Conservation (phyloP, 371 early-diverging fungal genomes). For the Mortierella sp. region DNA sequence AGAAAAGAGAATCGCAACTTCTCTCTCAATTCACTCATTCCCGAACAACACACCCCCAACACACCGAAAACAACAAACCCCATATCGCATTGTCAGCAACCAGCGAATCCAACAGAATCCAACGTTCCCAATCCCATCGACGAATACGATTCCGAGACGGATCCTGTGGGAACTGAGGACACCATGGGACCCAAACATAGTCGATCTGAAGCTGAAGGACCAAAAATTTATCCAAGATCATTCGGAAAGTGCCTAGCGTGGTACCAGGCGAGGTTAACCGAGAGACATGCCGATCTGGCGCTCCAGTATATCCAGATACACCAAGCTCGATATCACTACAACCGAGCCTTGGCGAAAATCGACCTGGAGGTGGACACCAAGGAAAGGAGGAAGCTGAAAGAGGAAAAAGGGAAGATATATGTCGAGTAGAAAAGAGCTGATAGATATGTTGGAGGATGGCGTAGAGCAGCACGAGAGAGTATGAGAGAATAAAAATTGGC, state of each 20-base stretch:
- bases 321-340: not conserved
- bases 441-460: not conserved
- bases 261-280: not conserved
- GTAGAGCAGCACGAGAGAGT: not conserved
- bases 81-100: too few species aligned
- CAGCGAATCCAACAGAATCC: too few species aligned
- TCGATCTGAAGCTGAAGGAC: too few species aligned
- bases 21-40: too few species aligned
- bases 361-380: not conserved
- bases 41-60: too few species aligned
- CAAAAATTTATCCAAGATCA: not conserved
- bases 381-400: not conserved
- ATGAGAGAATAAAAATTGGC: not conserved
- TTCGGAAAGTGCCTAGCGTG: not conserved
- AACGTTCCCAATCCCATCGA: too few species aligned
- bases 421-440: not conserved
- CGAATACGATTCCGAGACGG: too few species aligned
- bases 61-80: too few species aligned
- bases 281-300: not conserved
- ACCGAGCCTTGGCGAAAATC: not conserved
- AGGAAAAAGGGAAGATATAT: not conserved
- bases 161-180: too few species aligned
- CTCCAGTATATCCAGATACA: not conserved
- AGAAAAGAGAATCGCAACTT: too few species aligned
- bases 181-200: too few species aligned